Evolutionary conservation across 805 yeast genomes (phyloP), one percentile per base, ranked within the genome.

Genomic region (Saccharomyces eubayanus): DNA sequence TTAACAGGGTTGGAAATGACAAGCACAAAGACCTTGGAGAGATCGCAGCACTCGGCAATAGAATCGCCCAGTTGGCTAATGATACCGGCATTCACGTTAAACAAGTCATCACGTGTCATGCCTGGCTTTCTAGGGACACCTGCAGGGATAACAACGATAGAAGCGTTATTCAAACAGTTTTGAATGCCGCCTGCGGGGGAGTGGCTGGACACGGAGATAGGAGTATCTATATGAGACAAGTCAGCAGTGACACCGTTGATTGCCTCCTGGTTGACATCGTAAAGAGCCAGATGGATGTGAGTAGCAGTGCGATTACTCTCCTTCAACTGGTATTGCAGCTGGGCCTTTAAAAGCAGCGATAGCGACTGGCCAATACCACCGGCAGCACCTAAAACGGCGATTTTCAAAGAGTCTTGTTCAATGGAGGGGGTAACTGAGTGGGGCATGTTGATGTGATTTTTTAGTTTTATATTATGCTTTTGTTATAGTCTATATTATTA

Each of bases 281-380:
- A 89, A 55, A 89, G 77, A 5, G 96, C 82, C 62, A 89, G 77
- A 27, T 63, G 62, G 27, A 66, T 57, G 50, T 58, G 59, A 56
- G 77, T 75, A 49, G 53, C 41, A 16, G 41, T 14, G 84, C 78
- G 52, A 77, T 75, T 43, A 81, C 82, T 62, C 83, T 81, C 56
- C 11, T 50, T 53, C 20, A 60, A 48, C 27, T 57, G 36, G 12
- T 50, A 51, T 8, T 56, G 58, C 28, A 65, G 50, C 50, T 64
- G 67, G 1, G 89, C 74, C 72, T 89, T 89, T 62, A 89, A 76
- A 58, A 89, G 77, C 53, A 90, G 80, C 12, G 96, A 88, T 57
- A 89, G 77, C 46, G 96, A 95, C 77, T 90, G 96, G 53, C 97
- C 97, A 67, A 89, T 89, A 57, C 97, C 96, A 63, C 96, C 96